Conservation (phyloP, 1,284 basidiomycete species). For the Leccinum subrobustum region DNA sequence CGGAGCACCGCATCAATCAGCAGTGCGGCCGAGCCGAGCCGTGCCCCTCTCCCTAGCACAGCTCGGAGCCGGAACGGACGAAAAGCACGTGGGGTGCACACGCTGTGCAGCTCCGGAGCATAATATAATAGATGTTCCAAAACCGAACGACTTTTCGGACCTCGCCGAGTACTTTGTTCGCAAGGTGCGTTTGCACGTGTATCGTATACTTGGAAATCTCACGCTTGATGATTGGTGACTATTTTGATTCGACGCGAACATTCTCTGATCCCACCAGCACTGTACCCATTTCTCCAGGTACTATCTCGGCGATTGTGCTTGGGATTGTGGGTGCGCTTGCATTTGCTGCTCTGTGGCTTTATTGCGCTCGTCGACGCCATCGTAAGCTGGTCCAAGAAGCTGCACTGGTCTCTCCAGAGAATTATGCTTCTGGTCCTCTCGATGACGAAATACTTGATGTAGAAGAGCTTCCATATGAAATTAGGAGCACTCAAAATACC, state of each 20-base stretch:
- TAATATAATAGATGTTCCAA: too few relatives aligned
- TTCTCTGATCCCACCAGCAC: constrained; percentile 13
- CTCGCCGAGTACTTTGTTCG: constrained; percentile 93
- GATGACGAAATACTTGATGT: constrained; percentile 23
- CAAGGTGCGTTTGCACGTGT: constrained; percentile 54
- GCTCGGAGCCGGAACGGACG: too few relatives aligned
- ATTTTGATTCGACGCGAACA: constrained; percentile 3
- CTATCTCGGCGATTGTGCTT: constrained; percentile 25
- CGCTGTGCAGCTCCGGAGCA: too few relatives aligned
- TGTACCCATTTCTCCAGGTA: constrained; percentile 23
- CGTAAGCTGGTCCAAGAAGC: constrained; percentile 23
- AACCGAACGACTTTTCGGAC: constrained; percentile 93
- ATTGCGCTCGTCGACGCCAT: constrained; percentile 32
- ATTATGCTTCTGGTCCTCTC: constrained; percentile 18
- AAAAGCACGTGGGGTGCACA: too few relatives aligned
- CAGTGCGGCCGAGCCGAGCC: too few relatives aligned
- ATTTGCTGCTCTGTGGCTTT: constrained; percentile 27
- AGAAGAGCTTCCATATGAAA: constrained; percentile 11
- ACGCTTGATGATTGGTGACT: neutral
- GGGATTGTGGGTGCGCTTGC: constrained; percentile 28
- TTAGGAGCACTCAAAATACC: neutral
- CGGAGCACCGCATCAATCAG: too few relatives aligned
- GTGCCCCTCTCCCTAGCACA: too few relatives aligned
- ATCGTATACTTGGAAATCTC: constrained; percentile 1
- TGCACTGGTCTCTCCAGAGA: constrained; percentile 6